Percentiles rank a stretch among this genome's conserved stretches.
Evolutionary conservation across 805 yeast species (phyloP).

Genomic region (Spathaspora girioi): DNA sequence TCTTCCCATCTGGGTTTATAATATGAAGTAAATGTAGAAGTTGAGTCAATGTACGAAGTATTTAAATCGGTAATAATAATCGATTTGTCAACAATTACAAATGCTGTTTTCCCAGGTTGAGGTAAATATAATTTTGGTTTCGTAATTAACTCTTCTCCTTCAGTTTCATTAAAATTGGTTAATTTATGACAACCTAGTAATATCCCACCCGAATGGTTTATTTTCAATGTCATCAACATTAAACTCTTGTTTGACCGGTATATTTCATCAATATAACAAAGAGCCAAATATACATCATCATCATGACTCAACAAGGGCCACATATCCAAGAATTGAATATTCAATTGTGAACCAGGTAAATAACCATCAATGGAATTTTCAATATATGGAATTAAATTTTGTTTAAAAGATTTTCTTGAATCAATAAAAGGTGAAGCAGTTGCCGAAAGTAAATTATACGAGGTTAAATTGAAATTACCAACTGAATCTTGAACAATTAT

Average conservation of each 20-base stretch:
- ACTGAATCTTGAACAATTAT: slow-evolving; percentile 44
- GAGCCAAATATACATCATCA: slow-evolving; percentile 42
- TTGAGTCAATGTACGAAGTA: slow-evolving; percentile 21
- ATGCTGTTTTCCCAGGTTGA: slow-evolving; percentile 55
- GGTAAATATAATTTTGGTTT: slow-evolving; percentile 56
- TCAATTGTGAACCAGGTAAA: slow-evolving; percentile 41
- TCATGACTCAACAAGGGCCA: slow-evolving; percentile 38
- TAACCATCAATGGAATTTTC: slow-evolving; percentile 39
- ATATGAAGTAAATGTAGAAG: slow-evolving; percentile 17
- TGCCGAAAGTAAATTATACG: slow-evolving; percentile 25
- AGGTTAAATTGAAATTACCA: slow-evolving; percentile 34
- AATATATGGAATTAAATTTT: slow-evolving; percentile 25
- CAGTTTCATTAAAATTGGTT: slow-evolving; percentile 39
- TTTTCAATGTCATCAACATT: slow-evolving; percentile 52
- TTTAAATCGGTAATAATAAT: slow-evolving; percentile 65
- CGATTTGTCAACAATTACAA: slow-evolving; percentile 55
- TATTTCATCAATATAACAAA: slow-evolving; percentile 19
- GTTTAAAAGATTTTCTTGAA: slow-evolving; percentile 23
- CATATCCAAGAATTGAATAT: slow-evolving; percentile 60
- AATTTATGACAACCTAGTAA: slow-evolving; percentile 65
- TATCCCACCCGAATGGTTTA: slow-evolving; percentile 48
- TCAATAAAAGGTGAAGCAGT: slow-evolving; percentile 25
- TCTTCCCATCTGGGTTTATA: slow-evolving; percentile 77
- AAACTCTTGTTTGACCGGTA: slow-evolving; percentile 22
- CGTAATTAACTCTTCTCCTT: slow-evolving; percentile 4